Evolutionary conservation across 2,329 filamentous ascomycete species (phyloP), one percentile per base, ranked within the genome.

Genomic region (Cytospora piceicola): DNA sequence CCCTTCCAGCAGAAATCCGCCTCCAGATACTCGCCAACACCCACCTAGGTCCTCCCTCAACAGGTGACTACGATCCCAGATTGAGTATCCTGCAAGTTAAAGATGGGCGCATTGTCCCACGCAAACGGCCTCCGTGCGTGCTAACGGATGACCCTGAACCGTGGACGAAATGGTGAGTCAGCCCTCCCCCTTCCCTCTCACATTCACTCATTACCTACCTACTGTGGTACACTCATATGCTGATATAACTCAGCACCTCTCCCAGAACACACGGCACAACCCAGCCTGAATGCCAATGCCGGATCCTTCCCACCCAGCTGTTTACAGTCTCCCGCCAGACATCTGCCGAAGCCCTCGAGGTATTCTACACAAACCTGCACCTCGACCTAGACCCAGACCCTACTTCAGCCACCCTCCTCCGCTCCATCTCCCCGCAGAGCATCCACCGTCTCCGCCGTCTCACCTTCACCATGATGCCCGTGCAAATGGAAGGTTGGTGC

Each of bases 1-100:
- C 55, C 20, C 46, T 64, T 22, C 56, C 62, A 46, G 42, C 24
- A 42, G 62, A 64, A 17, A 46, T 64, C 34, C 62, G 62, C 27
- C 42, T 59, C 7, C 55, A 22, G 8, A 42, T 59, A 27, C 62
- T 64, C 3, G 14, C 17, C 14, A 14, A 49, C 14, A 64, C 56
- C 8, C 62, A 59, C 29, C 24, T 64, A 14, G 62, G 62, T 7
- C 55, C 62, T 2, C 46, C 62, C n/a, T 22, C 27, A 15, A 64
- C 62, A 3, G 62, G 55, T n/a, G 62, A 24, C 20, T 59, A 64
- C 24, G 34, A 34, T 12, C 17, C 32, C 1, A 3, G 3, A 11
- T 42, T 30, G 12, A 46, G 53, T 3, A 20, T 15, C 6, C 7
- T 59, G 49, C 55, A 27, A 9, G 42, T 64, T 15, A 56, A 20